Conservation (phyloP, 2,329 filamentous ascomycete species). For the Phialophora expanda region DNA sequence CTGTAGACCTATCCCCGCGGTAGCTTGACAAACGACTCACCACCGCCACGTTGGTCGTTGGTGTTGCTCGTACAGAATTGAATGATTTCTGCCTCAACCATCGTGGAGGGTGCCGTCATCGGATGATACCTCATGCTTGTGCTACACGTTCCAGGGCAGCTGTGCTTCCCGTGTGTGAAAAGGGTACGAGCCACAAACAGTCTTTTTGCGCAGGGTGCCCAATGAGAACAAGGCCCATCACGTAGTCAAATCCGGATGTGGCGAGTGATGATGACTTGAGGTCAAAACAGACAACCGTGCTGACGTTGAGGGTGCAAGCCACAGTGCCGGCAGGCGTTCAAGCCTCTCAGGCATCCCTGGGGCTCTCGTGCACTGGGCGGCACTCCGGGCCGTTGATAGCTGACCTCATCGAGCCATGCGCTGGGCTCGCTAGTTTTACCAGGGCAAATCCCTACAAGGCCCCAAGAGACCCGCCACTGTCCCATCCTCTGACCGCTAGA, state of each 20-base stretch:
- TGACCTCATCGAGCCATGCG: not conserved
- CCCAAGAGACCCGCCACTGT: slow-evolving; percentile 4
- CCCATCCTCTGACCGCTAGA: slow-evolving; percentile 13
- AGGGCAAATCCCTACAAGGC: slow-evolving; percentile 6
- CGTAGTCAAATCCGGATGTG: not conserved
- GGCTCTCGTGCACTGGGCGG: not conserved
- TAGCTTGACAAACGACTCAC: not conserved
- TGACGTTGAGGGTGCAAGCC: slow-evolving; percentile 7
- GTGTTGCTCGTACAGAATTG: not conserved
- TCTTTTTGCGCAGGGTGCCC: not conserved
- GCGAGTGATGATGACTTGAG: slow-evolving; percentile 12
- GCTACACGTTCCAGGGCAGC: not conserved
- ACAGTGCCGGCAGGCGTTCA: slow-evolving; percentile 3
- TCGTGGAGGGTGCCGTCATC: not conserved
- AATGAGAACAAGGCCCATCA: not conserved
- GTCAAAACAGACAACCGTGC: slow-evolving; percentile 13
- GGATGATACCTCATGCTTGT: not conserved
- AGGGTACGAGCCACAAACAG: not conserved
- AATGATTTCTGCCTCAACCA: not conserved
- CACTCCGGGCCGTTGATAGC: not conserved
- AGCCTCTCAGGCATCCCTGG: not conserved
- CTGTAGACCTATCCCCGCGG: not conserved
- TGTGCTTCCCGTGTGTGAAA: not conserved
- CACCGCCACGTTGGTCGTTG: not conserved
- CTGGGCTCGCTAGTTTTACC: not conserved